Evolutionary conservation across 1,284 basidiomycete genomes (phyloP).

Genomic region (Violaceomyces palustris): DNA sequence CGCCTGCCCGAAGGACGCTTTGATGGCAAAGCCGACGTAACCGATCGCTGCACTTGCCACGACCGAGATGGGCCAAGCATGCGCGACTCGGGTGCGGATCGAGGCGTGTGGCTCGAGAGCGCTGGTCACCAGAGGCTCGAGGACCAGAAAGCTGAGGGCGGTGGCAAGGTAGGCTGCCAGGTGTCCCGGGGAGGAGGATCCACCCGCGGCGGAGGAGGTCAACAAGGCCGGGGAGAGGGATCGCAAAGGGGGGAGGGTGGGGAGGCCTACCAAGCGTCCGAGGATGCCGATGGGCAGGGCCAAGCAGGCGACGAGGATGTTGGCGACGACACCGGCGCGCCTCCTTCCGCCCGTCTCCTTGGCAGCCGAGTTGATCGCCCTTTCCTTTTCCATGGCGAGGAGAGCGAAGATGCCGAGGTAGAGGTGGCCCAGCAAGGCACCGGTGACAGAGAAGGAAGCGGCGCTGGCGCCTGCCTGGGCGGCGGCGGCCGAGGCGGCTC

Average conservation of each 20-base stretch:
- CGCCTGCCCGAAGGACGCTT: slow-evolving; percentile 18
- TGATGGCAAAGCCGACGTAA: slow-evolving; percentile 38
- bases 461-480: slow-evolving; percentile 12
- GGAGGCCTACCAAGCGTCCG: slow-evolving; percentile 22
- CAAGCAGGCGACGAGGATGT: slow-evolving; percentile 27
- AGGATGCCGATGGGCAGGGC: slow-evolving; percentile 28
- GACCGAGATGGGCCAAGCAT: slow-evolving; percentile 47
- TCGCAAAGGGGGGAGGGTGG: slow-evolving; percentile 17
- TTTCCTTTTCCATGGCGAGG: slow-evolving; percentile 41
- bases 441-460: slow-evolving; percentile 25
- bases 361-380: slow-evolving; percentile 27
- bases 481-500: slow-evolving; percentile 12
- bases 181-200: slow-evolving; percentile 16
- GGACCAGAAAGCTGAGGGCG: slow-evolving; percentile 34
- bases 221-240: slow-evolving; percentile 15
- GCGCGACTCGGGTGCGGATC: slow-evolving; percentile 28
- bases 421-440: slow-evolving; percentile 30
- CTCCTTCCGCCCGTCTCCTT: slow-evolving; percentile 40
- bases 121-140: slow-evolving; percentile 43
- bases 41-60: slow-evolving; percentile 36
- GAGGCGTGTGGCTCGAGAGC: slow-evolving; percentile 46
- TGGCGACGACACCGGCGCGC: slow-evolving; percentile 43
- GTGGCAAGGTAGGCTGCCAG: slow-evolving; percentile 42
- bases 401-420: slow-evolving; percentile 37
- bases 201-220: background rate